Evolutionary conservation across 2,329 filamentous ascomycete genomes (phyloP).

Genomic region (Septoria petroselini): DNA sequence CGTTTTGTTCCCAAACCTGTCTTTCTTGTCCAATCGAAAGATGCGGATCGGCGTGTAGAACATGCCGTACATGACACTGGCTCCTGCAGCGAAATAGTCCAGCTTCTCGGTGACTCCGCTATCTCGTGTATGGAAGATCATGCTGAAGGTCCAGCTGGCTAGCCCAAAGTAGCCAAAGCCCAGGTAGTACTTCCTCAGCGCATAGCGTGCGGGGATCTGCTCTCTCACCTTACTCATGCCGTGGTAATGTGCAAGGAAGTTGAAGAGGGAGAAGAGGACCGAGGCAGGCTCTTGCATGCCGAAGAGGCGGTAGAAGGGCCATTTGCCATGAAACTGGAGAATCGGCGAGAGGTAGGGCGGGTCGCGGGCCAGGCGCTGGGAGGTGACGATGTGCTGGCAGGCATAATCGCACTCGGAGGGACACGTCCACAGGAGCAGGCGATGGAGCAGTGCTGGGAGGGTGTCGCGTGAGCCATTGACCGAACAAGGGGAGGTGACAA

Average conservation of each 20-base stretch:
- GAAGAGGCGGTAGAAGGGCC: slow-evolving; percentile 87
- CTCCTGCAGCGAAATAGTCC: slow-evolving; percentile 93
- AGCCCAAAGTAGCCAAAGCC: slow-evolving; percentile 77
- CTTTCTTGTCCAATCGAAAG: slow-evolving; percentile 70
- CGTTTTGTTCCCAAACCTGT: slow-evolving; percentile 38
- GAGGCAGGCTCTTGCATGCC: slow-evolving; percentile 94
- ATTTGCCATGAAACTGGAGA: slow-evolving; percentile 97
- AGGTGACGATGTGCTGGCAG: slow-evolving; percentile 90
- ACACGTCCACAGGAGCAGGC: slow-evolving; percentile 88
- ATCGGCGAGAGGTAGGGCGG: slow-evolving; percentile 64
- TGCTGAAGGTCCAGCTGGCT: slow-evolving; percentile 80
- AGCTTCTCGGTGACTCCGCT: slow-evolving; percentile 83
- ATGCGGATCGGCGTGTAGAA: slow-evolving; percentile 81
- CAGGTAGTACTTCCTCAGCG: slow-evolving; percentile 76
- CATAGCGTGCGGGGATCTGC: slow-evolving; percentile 68
- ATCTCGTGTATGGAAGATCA: slow-evolving; percentile 89
- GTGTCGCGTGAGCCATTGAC: not conserved
- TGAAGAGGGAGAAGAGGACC: slow-evolving; percentile 88
- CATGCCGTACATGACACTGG: slow-evolving; percentile 83
- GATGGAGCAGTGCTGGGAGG: slow-evolving; percentile 69
- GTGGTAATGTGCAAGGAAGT: slow-evolving; percentile 78
- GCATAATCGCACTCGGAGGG: slow-evolving; percentile 94
- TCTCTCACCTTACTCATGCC: slow-evolving; percentile 70
- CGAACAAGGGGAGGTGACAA: slow-evolving; percentile 3
- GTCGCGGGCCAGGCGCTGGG: slow-evolving; percentile 62